A percentile compares a stretch with the other conserved stretches of the same genome.
Conservation (phyloP, 2,329 filamentous ascomycete genomes). For the Colletotrichum viniferum region DNA sequence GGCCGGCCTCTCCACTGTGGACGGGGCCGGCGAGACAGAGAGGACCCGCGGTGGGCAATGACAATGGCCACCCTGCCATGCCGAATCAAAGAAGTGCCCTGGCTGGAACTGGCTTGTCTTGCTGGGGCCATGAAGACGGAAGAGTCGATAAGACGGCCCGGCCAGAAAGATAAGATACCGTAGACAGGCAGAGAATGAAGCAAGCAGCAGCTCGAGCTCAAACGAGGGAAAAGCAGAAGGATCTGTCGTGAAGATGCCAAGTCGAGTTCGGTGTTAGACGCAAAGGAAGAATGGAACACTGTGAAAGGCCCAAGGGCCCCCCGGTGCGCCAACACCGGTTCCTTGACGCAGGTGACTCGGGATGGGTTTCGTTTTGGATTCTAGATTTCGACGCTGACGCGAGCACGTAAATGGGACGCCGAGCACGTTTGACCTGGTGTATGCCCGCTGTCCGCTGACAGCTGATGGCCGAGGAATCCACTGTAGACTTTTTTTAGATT, state of each 20-base stretch:
- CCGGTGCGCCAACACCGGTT: not conserved
- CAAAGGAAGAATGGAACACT: not conserved
- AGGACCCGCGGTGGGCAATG: not conserved
- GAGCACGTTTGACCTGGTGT: constrained; percentile 16
- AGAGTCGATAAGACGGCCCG: not conserved
- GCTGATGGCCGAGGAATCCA: constrained; percentile 15
- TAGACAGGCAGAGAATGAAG: not conserved
- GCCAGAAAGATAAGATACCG: not conserved
- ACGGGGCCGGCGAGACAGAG: not conserved
- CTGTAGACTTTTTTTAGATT: not conserved
- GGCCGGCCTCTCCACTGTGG: constrained; percentile 1
- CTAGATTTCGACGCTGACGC: constrained; percentile 21
- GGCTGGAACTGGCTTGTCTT: not conserved
- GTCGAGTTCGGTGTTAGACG: not conserved
- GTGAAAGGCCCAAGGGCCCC: not conserved
- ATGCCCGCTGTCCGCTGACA: not conserved
- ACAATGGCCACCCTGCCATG: not conserved
- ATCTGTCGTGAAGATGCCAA: not conserved
- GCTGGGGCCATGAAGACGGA: not conserved
- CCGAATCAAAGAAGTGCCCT: not conserved
- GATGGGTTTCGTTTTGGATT: constrained; percentile 22
- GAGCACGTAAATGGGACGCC: constrained; percentile 18
- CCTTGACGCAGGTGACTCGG: constrained; percentile 18
- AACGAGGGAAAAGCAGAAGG: not conserved
- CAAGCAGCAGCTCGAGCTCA: not conserved